Base-by-base conservation (phyloP, 2,329 filamentous ascomycete genomes). In the Ascomycota sp. region DNA sequence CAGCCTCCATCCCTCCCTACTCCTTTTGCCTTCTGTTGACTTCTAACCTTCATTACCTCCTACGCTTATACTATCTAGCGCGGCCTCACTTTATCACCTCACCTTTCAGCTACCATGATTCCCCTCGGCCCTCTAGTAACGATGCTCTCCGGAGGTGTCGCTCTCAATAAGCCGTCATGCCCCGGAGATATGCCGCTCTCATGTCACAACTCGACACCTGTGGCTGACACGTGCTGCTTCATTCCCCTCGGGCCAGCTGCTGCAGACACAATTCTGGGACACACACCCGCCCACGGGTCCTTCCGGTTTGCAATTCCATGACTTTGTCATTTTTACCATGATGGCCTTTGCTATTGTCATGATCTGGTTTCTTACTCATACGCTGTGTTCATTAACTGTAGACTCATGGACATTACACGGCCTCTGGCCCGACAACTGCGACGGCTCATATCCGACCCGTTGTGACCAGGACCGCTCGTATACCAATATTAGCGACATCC, bases 191-290 rank as follows among this genome's bases (percentile, higher is more conserved):
- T 52, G 4, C 61, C 63, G 35, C 44, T 75, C 30, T 75, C 69
- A 43, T 80, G 75, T 46, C 65, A 72, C 38, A 72, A 72, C 42
- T 64, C 61, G 6, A 67, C 67, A 2, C 51, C 54, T 13, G 62
- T 67, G 11, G 50, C 59, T 30, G 61, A 81, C 43, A 63, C 71
- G 7, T 83, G 77, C 55, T 83, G 77, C 54, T 77, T 80, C 56
- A 59, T 67, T 17, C 74, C 76, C 0, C 69, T 74, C 5, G 77
- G 77, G 7, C n/a, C 66, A 77, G 39, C 53, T 82, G 29, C 59
- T 82, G 5, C 67, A 70, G 50, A 82, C 77, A 3, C 76, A 82
- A 42, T 82, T 83, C 52, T 83, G 77, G 77, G 75, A 82, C 44
- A 65, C 67, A 1, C 46, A 63, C 34, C 75, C 75, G 2, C 54